Base-by-base conservation (phyloP, 306 rosid genomes). In the Trifolium dubium region DNA sequence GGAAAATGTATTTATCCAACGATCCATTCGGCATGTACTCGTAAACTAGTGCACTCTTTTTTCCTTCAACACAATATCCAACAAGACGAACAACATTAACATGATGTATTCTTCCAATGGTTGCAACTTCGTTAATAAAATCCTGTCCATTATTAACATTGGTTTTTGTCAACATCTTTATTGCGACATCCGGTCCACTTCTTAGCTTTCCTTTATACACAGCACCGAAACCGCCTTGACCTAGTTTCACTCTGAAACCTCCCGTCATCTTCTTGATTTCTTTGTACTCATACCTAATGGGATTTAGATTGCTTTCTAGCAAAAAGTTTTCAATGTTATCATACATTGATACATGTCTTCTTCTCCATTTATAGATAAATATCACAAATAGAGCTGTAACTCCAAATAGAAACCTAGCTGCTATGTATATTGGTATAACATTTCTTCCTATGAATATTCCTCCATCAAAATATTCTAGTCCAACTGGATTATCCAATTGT, bases 91-190 rank as follows among this genome's bases (percentile, higher is more conserved):
- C 84, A 1, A 80, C 77, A 69, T 80, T 80, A 4, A 6, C n/a
- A 60, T 80, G 80, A 19, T 80, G 66, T 67, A 80, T 73, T 62
- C 82, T 78, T 17, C 82, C 82, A 7, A 78, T 71, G 2, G 82
- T 71, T 8, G 67, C 77, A 0, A 80, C 80, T 61, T 80, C 84
- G 32, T 14, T 74, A 0, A 75, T 75, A 18, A 80, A 80, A 0
- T 80, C 84, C 18, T 80, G 69, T 2, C 84, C 84, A 31, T 63
- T 68, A 41, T 63, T 68, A 18, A 31, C 28, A 2, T 74, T 74
- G 0, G 68, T 8, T 53, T 80, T 69, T 0, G 13, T 4, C 73
- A 69, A 63, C 15, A 75, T 68, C 60, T 80, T 80, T 50, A 80
- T 49, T 2, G 80, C 84, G 1, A 75, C 79, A 13, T 34, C 13